phyloP scores from a whole-genome alignment of 169 alveolate genomes.

The Condylostoma magnum region DNA sequence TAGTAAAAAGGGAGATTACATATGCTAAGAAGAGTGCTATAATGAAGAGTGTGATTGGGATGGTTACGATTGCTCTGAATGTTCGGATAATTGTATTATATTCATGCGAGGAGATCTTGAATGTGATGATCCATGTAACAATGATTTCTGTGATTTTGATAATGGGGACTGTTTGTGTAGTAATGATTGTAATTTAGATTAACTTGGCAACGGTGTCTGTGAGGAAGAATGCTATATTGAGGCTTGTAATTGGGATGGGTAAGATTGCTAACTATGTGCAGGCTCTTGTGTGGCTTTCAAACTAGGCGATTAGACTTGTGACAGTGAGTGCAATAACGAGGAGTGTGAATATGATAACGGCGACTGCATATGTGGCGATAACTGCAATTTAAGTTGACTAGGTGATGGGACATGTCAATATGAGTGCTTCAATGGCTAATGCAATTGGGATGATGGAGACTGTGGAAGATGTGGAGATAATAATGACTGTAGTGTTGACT shows the following conservation, averaged over 20 bases:
- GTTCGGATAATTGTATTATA: too few species aligned
- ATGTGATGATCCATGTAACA: too few species aligned
- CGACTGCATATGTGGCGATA: not conserved
- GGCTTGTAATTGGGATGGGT: not conserved
- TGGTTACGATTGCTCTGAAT: not conserved
- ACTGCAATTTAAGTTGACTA: not conserved
- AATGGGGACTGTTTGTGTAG: too few species aligned
- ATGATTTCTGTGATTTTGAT: too few species aligned
- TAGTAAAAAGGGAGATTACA: not conserved
- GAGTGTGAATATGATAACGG: not conserved
- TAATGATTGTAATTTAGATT: not conserved
- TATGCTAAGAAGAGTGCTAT: not conserved
- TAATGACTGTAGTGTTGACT: not conserved
- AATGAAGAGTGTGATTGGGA: not conserved
- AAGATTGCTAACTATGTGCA: too few species aligned
- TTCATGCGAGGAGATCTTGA: too few species aligned
- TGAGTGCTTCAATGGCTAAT: not conserved
- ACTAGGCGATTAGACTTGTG: slow-evolving; percentile 13
- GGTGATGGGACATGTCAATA: slow-evolving; percentile 6
- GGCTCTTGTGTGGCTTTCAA: too few species aligned
- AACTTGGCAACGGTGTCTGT: not conserved
- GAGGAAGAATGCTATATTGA: not conserved
- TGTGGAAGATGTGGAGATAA: not conserved
- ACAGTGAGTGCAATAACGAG: not conserved
- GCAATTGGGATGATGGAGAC: slow-evolving; percentile 10